These are phyloP conservation scores for Lasiosphaeris hirsuta DNA, from an alignment of 495 filamentous ascomycete genomes.

Conservation along the genomic window DNA sequence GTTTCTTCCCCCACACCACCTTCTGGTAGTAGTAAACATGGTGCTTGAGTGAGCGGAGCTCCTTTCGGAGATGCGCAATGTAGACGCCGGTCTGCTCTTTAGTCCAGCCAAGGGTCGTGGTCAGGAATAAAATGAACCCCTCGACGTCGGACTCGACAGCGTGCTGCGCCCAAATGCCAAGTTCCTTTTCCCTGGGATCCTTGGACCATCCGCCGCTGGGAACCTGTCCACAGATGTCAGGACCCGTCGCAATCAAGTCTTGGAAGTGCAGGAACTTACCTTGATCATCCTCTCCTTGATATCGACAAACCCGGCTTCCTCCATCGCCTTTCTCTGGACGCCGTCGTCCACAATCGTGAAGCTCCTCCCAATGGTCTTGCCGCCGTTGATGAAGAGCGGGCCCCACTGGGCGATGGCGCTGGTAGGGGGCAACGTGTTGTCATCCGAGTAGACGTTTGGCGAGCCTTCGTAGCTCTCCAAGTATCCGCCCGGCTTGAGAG, in stretches of 20 bases:
- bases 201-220: conserved; percentile 51
- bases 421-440: conserved; percentile 44
- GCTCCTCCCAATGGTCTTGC: conserved; percentile 43
- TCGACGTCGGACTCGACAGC: conserved; percentile 30
- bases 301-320: conserved; percentile 40
- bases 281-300: conserved; percentile 37
- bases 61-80: conserved; percentile 31
- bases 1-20: conserved; percentile 36
- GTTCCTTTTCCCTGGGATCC: conserved; percentile 47
- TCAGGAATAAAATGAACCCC: conserved; percentile 34
- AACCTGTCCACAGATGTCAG: conserved; percentile 17
- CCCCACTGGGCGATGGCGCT: conserved; percentile 44
- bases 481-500: conserved; percentile 23
- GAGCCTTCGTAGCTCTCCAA: conserved; percentile 49
- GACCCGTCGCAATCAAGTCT: neutral
- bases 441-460: conserved; percentile 44
- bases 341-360: conserved; percentile 42
- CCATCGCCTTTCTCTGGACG: conserved; percentile 30
- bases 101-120: conserved; percentile 32
- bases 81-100: conserved; percentile 34
- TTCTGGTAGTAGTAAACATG: conserved; percentile 31
- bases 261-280: conserved; percentile 19
- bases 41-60: conserved; percentile 23
- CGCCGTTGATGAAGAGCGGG: conserved; percentile 44
- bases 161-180: conserved; percentile 36